Evolutionary conservation across 140 eudicot genomes (phyloP).

Genomic region (Senecio squalidus): DNA sequence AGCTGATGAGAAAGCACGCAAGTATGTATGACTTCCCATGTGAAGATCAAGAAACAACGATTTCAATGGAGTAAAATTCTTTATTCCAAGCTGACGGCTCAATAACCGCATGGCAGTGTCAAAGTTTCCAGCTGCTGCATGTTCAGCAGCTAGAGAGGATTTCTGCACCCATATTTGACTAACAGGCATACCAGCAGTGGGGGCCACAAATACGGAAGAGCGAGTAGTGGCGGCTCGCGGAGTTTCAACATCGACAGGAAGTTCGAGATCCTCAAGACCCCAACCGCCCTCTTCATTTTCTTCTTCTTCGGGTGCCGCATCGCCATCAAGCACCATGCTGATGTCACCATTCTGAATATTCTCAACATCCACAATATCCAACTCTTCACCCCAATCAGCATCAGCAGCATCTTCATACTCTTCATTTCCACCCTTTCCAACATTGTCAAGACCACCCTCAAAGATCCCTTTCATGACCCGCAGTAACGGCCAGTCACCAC

Average conservation of each 20-base stretch:
- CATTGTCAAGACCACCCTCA: slow-evolving; percentile 58
- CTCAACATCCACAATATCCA: slow-evolving; percentile 49
- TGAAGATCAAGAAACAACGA: slow-evolving; percentile 51
- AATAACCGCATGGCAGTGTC: slow-evolving; percentile 78
- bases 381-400: slow-evolving; percentile 68
- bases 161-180: slow-evolving; percentile 73
- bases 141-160: slow-evolving; percentile 75
- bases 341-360: slow-evolving; percentile 54
- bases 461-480: slow-evolving; percentile 64
- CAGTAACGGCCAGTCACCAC: slow-evolving; percentile 74
- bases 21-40: slow-evolving; percentile 56
- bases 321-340: slow-evolving; percentile 44
- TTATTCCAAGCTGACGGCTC: slow-evolving; percentile 66
- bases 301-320: slow-evolving; percentile 47
- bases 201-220: slow-evolving; percentile 46
- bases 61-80: slow-evolving; percentile 51
- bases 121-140: slow-evolving; percentile 70
- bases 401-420: slow-evolving; percentile 62
- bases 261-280: slow-evolving; percentile 67
- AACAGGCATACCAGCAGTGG: slow-evolving; percentile 61
- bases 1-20: slow-evolving; percentile 49
- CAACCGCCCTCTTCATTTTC: slow-evolving; percentile 67
- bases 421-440: slow-evolving; percentile 48
- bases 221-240: slow-evolving; percentile 40
- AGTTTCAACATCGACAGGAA: slow-evolving; percentile 58